Evolutionary conservation across 306 rosid species (phyloP).

Genomic region (Begonia fuchsioides): DNA sequence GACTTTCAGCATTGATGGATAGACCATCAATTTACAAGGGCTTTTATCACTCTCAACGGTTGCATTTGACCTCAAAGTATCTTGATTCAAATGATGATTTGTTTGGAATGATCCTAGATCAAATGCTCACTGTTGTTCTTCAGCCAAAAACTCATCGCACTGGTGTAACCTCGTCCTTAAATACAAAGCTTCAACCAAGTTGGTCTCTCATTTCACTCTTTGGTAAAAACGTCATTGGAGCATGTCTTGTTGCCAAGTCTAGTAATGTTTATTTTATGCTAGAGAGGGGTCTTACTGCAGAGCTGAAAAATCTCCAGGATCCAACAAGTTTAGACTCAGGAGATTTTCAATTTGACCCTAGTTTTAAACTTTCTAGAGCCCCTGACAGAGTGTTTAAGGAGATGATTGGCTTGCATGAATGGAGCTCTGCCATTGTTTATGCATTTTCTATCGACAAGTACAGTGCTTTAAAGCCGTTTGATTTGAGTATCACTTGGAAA

Average conservation of each 20-base stretch:
- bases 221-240: constrained; percentile 59
- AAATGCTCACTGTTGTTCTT: constrained; percentile 80
- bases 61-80: constrained; percentile 34
- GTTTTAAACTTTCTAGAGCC: constrained; percentile 54
- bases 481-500: constrained; percentile 74
- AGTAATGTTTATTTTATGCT: constrained; percentile 68
- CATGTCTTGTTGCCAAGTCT: constrained; percentile 63
- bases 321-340: constrained; percentile 18
- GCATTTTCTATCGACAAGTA: constrained; percentile 44
- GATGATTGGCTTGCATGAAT: constrained; percentile 15
- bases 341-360: constrained; percentile 29
- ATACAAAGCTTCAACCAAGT: constrained; percentile 52
- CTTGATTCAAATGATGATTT: constrained; percentile 22
- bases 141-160: constrained; percentile 36
- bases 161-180: constrained; percentile 14
- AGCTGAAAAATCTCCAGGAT: constrained; percentile 20
- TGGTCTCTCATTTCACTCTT: constrained; percentile 83
- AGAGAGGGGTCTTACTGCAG: constrained; percentile 41
- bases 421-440: constrained; percentile 38
- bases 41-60: constrained; percentile 82
- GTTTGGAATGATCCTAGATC: constrained; percentile 54
- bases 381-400: constrained; percentile 54
- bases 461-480: constrained; percentile 39
- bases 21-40: constrained; percentile 86
- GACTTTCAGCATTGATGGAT: constrained; percentile 71